These are phyloP conservation scores for Elsinoe ampelina DNA, from an alignment of 2,329 filamentous ascomycete species.

Conservation along the genomic window DNA sequence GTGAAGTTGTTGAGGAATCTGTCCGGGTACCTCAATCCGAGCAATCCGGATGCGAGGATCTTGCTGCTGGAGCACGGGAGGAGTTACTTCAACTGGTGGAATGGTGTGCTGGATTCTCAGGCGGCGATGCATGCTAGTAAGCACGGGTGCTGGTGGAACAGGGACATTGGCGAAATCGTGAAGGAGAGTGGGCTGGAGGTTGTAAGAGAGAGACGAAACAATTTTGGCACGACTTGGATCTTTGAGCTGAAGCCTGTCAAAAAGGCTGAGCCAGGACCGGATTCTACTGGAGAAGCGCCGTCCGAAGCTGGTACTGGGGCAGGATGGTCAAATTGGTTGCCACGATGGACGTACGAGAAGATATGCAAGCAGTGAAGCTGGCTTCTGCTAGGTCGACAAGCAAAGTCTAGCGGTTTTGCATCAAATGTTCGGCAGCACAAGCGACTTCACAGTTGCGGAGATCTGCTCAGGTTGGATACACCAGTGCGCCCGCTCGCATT, in stretches of 20 bases:
- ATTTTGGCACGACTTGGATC: conserved; percentile 43
- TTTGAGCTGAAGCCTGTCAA: conserved; percentile 35
- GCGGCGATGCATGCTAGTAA: conserved; percentile 40
- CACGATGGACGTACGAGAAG: conserved; percentile 12
- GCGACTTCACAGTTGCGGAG: too few species aligned
- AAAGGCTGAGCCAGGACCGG: not conserved
- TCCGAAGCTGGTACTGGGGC: not conserved
- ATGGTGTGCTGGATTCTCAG: conserved; percentile 36
- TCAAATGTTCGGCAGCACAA: too few species aligned
- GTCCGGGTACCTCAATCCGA: conserved; percentile 28
- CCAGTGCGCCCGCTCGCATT: too few species aligned
- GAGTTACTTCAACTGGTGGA: conserved; percentile 40
- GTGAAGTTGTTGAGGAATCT: conserved; percentile 37
- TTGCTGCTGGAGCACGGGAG: conserved; percentile 43
- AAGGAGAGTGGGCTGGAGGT: conserved; percentile 40
- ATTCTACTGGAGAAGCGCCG: not conserved
- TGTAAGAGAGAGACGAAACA: conserved; percentile 36
- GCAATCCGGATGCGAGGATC: conserved; percentile 37
- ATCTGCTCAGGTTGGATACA: too few species aligned
- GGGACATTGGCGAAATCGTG: conserved; percentile 41
- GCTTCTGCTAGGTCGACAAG: too few species aligned
- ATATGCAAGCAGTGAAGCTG: conserved; percentile 10
- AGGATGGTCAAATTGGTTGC: conserved; percentile 10
- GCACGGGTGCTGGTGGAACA: conserved; percentile 46
- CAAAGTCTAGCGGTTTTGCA: too few species aligned